These are phyloP conservation scores for Tulasnella sp. DNA, from an alignment of 768 basidiomycete genomes.

Conservation along the genomic window DNA sequence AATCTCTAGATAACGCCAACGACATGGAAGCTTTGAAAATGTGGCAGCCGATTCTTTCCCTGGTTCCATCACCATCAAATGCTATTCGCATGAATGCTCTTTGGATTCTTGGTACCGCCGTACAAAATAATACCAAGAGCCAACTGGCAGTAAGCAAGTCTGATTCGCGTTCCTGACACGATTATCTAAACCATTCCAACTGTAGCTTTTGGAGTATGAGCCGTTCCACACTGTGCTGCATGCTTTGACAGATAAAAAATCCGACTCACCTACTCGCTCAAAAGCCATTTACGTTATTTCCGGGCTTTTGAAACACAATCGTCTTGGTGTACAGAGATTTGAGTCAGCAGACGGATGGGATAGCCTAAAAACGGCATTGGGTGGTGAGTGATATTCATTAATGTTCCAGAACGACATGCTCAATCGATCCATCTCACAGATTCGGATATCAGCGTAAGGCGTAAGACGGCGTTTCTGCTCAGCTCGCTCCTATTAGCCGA, in stretches of 20 bases:
- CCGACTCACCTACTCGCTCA: constrained; percentile 45
- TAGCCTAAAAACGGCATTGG: constrained; percentile 42
- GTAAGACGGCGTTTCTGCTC: constrained; percentile 68
- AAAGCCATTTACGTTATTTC: constrained; percentile 77
- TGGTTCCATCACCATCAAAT: constrained; percentile 48
- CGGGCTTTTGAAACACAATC: constrained; percentile 64
- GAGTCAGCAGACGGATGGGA: constrained; percentile 49
- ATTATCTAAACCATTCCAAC: not conserved
- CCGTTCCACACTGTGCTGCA: constrained; percentile 53
- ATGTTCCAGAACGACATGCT: not conserved
- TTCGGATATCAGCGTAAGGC: constrained; percentile 59
- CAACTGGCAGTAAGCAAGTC: constrained; percentile 58
- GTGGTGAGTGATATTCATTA: constrained; percentile 33
- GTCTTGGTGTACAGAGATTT: constrained; percentile 46
- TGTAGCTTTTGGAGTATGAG: constrained; percentile 37
- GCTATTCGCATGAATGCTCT: constrained; percentile 52
- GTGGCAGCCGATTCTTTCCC: constrained; percentile 60
- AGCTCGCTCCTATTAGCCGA: constrained; percentile 51
- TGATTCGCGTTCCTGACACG: not conserved
- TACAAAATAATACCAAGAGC: constrained; percentile 81
- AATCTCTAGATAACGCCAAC: constrained; percentile 86
- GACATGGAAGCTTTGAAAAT: constrained; percentile 61
- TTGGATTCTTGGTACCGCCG: constrained; percentile 80
- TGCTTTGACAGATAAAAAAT: constrained; percentile 36
- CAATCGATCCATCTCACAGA: constrained; percentile 35